Evolutionary conservation across 1,284 basidiomycete species (phyloP).

Genomic region (Peniophora sp.): DNA sequence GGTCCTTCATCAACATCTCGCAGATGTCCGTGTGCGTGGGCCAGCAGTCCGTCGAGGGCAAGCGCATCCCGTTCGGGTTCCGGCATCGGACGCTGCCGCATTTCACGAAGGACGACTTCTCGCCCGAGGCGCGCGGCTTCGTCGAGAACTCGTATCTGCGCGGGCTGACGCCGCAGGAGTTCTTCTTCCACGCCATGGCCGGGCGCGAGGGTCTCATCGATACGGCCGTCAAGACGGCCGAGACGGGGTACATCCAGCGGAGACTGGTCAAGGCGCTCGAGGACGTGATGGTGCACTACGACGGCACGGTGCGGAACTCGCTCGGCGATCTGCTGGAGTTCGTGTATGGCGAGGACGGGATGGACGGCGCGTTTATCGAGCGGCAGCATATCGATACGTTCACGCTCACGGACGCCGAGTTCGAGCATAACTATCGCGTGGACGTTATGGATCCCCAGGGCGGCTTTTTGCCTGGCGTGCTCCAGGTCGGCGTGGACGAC

Average conservation of each 20-base stretch:
- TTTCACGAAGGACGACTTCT: conserved; percentile 98
- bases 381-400: conserved; percentile 90
- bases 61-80: conserved; percentile 98
- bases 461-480: conserved; percentile 71
- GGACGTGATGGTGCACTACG: conserved; percentile 96
- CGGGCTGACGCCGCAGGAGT: conserved; percentile 95
- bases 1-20: conserved; percentile 99
- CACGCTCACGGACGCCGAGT: conserved; percentile 75
- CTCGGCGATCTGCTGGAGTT: conserved; percentile 95
- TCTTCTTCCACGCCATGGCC: conserved; percentile 99
- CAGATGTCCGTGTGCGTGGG: conserved; percentile 99
- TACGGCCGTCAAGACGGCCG: conserved; percentile 99
- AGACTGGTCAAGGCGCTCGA: conserved; percentile 97
- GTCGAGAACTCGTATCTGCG: conserved; percentile 99
- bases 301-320: conserved; percentile 97
- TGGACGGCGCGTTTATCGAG: conserved; percentile 98
- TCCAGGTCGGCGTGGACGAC: conserved; percentile 94
- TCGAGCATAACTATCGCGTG: conserved; percentile 87
- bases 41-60: conserved; percentile 97
- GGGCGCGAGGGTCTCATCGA: conserved; percentile 99
- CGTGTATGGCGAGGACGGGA: conserved; percentile 96
- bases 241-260: conserved; percentile 98
- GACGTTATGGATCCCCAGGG: conserved; percentile 81
- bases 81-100: conserved; percentile 94
- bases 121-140: conserved; percentile 96